Conservation (phyloP, 805 yeast genomes). For the Wickerhamiella sergipiensis region DNA sequence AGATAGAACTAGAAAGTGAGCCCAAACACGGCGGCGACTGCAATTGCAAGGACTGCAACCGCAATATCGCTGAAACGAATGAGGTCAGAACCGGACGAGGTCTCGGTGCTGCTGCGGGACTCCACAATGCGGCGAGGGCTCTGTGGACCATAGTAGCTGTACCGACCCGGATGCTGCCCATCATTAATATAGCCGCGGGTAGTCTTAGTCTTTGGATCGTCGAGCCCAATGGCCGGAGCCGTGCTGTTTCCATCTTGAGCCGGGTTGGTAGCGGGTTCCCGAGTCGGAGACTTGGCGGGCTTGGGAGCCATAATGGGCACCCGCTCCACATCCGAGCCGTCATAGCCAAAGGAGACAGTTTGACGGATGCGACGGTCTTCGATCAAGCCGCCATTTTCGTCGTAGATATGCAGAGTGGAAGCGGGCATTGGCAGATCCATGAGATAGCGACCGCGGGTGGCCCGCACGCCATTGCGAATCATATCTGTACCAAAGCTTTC, state of each 20-base stretch:
- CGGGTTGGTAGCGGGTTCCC: background rate
- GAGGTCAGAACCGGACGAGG: background rate
- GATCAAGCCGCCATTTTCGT: slow-evolving; percentile 14
- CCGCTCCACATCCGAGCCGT: background rate
- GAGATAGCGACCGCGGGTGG: slow-evolving; percentile 18
- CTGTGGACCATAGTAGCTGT: background rate
- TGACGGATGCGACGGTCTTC: slow-evolving; percentile 4
- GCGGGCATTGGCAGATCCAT: slow-evolving; percentile 10
- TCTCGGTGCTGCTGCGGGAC: background rate
- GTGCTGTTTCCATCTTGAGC: too few relatives aligned
- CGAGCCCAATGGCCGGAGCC: too few relatives aligned
- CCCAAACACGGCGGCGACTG: background rate
- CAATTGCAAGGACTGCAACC: background rate
- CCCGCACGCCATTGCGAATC: slow-evolving; percentile 24
- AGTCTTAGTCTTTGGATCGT: too few relatives aligned
- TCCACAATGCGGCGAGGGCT: background rate
- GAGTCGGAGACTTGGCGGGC: background rate
- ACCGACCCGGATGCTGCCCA: background rate
- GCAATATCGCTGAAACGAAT: background rate
- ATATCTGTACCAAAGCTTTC: slow-evolving; percentile 22
- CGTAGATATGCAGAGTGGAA: slow-evolving; percentile 16
- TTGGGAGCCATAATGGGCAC: background rate
- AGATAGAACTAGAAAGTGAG: background rate
- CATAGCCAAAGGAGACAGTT: background rate
- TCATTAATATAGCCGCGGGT: background rate